Base-by-base conservation (phyloP, 345 rosid species). In the Lagerstroemia speciosa region DNA sequence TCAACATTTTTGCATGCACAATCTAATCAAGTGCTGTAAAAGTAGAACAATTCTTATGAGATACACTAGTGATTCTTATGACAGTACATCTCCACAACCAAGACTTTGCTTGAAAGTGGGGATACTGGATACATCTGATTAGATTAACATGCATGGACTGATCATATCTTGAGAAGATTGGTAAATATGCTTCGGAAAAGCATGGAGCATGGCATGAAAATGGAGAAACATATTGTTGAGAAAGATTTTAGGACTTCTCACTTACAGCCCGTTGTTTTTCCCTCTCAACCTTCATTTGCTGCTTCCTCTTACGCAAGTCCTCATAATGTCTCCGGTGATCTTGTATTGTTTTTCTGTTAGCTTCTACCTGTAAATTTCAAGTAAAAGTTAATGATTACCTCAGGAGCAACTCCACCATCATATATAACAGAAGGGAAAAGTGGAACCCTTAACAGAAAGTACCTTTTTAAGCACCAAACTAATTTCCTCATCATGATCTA, bases 401-500 rank as follows among this genome's bases (percentile, higher is more conserved):
- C 36, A 45, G 55, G 32, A 27, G 38, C 20, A 17, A 22, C 38
- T 62, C 34, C 50, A 34, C 4, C 15, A 9, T 50, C 48, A 8
- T 10, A 38, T 55, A 26, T 50, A 64, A 34, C 63, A 29, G 14
- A 24, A n/a, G 45, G 48, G 57, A 34, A 15, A 69, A 69, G 26
- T 31, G 10, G 29, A 68, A 40, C 27, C 6, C 31, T 55, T 24
- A 7, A 55, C 31, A 50, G 5, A 52, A 6, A 7, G 66, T 77
- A 93, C 98, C 93, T 85, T 90, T 75, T 90, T 88, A 61, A 90
- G 87, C 62, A 75, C 78, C 24, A 32, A 72, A 64, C 78, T 82
- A 9, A 90, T 85, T 78, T 93, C 97, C 64, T 93, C 98, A 60
- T 93, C 98, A 31, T 83, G 84, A 75, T 93, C 97, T 72, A 93